A percentile compares a stretch with the other conserved stretches of the same genome.
These are phyloP conservation scores for Citrullus amarus DNA, from an alignment of 306 rosid genomes.

Conservation along the genomic window DNA sequence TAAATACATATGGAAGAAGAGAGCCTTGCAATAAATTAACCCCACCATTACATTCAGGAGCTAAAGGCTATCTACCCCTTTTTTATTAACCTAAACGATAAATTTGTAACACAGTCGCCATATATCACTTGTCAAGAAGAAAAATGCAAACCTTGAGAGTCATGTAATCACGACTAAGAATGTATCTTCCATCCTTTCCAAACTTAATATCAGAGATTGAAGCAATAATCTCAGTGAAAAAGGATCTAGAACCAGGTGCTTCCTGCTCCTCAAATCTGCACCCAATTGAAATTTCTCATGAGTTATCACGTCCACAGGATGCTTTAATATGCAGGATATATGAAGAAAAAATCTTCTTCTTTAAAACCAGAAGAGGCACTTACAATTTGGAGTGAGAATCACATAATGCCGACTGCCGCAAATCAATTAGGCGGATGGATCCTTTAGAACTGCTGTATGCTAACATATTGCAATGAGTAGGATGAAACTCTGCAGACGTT, in stretches of 20 bases:
- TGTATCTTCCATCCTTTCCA: slow-evolving; percentile 79
- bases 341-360: neutral
- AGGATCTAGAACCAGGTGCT: slow-evolving; percentile 81
- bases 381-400: slow-evolving; percentile 92
- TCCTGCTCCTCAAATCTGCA: slow-evolving; percentile 98
- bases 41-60: neutral
- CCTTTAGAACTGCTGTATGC: slow-evolving; percentile 99
- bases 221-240: slow-evolving; percentile 97
- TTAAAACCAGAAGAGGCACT: slow-evolving; percentile 13
- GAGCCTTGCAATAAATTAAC: neutral
- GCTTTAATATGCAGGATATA: neutral
- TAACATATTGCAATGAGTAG: slow-evolving; percentile 77
- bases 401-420: slow-evolving; percentile 96
- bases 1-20: neutral
- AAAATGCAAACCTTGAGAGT: slow-evolving; percentile 61
- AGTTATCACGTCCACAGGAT: neutral
- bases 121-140: neutral
- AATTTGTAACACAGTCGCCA: neutral
- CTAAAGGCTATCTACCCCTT: neutral
- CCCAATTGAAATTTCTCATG: neutral
- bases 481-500: slow-evolving; percentile 98
- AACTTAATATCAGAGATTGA: slow-evolving; percentile 95
- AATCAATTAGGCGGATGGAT: slow-evolving; percentile 85
- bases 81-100: neutral
- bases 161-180: slow-evolving; percentile 98